Evolutionary conservation across 1,284 basidiomycete species (phyloP), one percentile per base, ranked within the genome.

Genomic region (Moesziomyces antarcticus): DNA sequence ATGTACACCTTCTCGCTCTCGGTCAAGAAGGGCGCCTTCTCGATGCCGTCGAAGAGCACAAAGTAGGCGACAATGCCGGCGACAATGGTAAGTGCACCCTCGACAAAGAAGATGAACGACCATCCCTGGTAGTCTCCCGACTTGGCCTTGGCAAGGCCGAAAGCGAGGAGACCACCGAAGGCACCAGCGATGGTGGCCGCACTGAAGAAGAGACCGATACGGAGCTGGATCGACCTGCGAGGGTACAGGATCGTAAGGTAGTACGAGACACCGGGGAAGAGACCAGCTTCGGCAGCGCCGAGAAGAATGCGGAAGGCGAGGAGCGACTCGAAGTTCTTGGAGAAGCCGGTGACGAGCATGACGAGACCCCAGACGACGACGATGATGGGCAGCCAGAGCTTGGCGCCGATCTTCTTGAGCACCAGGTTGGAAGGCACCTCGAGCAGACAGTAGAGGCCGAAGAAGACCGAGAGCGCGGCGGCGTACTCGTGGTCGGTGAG

Each of bases 351-450:
- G 24, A 79, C 68, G n/a, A 84, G 79, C 84, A 85, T 85, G 73
- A 84, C 82, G 13, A 82, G 54, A 57, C 85, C 85, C 85, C 85
- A 85, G 18, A 73, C 72, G 27, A 86, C 47, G n/a, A 72, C 69
- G 52, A 71, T 71, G 52, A 57, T 56, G 2, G 69, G 75, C 76
- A 86, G 35, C 85, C 84, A 86, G 46, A 83, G 73, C 51, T 80
- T 85, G 44, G 84, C 82, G 33, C 82, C 81, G 52, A 80, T 78
- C 50, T 82, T 82, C 72, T 87, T 87, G 48, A 87, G 77, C 21
- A 89, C 78, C 81, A 92, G 88, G 84, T 91, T 89, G 53, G 87
- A 83, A 2, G 91, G 91, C 16, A 91, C 88, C 82, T 91, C 91
- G 73, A 91, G 90, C 16, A 89, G 70, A 24, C 91, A 88, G 78